phyloP scores from a whole-genome alignment of 1,284 basidiomycete species.

The Coniophora puteana region DNA sequence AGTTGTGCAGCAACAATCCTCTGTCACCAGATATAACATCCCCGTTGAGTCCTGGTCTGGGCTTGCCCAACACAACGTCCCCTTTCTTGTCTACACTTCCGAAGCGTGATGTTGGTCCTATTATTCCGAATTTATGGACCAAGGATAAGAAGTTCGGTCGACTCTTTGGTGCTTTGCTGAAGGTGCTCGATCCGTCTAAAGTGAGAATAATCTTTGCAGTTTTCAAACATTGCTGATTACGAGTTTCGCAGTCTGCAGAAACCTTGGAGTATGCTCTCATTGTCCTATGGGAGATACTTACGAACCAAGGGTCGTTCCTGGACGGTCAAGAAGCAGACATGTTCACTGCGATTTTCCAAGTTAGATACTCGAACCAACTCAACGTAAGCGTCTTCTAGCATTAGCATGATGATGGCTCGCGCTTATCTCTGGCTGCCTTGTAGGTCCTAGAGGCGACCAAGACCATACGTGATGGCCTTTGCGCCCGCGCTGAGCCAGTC shows the following conservation, averaged over 20 bases:
- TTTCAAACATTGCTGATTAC: conserved; percentile 11
- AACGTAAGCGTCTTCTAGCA: conserved; percentile 42
- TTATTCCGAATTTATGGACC: conserved; percentile 60
- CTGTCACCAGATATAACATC: conserved; percentile 39
- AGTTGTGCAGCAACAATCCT: conserved; percentile 58
- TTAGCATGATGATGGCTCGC: conserved; percentile 3
- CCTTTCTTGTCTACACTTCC: conserved; percentile 42
- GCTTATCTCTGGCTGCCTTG: conserved; percentile 10
- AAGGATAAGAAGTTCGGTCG: conserved; percentile 62
- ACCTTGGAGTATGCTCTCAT: conserved; percentile 71
- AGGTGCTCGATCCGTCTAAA: conserved; percentile 54
- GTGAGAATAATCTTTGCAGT: conserved; percentile 32
- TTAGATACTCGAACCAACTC: conserved; percentile 65
- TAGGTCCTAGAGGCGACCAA: conserved; percentile 79
- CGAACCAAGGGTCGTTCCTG: conserved; percentile 59
- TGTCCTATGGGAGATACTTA: conserved; percentile 72
- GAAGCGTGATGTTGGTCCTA: too few species aligned
- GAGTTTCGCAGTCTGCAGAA: conserved; percentile 46
- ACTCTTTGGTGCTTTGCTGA: conserved; percentile 58
- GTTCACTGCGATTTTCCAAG: conserved; percentile 56
- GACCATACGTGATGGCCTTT: conserved; percentile 70
- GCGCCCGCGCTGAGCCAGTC: conserved; percentile 70
- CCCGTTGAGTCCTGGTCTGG: conserved; percentile 38
- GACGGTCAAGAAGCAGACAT: conserved; percentile 73
- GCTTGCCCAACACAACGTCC: conserved; percentile 44